These are phyloP conservation scores for Ustilago trichophora DNA, from an alignment of 1,284 basidiomycete genomes.

Conservation along the genomic window DNA sequence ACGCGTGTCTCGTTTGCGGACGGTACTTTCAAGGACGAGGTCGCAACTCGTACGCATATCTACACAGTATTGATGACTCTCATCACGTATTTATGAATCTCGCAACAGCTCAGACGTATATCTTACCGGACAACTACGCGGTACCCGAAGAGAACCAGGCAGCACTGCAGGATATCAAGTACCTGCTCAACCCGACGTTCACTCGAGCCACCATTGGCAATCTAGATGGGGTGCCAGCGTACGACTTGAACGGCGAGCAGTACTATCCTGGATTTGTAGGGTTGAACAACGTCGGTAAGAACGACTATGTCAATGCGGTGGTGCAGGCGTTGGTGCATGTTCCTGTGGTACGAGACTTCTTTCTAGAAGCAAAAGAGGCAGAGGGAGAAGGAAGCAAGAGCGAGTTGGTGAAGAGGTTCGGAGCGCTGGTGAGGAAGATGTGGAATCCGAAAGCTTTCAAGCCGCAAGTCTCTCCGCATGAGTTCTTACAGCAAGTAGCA, in stretches of 20 bases:
- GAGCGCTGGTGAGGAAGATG: slow-evolving; percentile 84
- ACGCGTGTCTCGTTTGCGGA: slow-evolving; percentile 96
- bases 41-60: slow-evolving; percentile 89
- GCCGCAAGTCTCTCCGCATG: slow-evolving; percentile 96
- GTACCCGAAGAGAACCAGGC: slow-evolving; percentile 80
- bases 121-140: slow-evolving; percentile 95
- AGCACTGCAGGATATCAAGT: slow-evolving; percentile 91
- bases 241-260: slow-evolving; percentile 80
- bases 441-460: slow-evolving; percentile 86
- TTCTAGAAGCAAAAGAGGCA: slow-evolving; percentile 30
- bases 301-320: slow-evolving; percentile 97
- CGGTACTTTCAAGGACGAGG: slow-evolving; percentile 99
- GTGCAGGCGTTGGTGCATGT: slow-evolving; percentile 93
- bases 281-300: slow-evolving; percentile 94
- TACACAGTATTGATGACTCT: slow-evolving; percentile 95
- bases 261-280: slow-evolving; percentile 95
- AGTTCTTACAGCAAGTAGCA: slow-evolving; percentile 95
- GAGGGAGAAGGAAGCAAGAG: slow-evolving; percentile 60
- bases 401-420: slow-evolving; percentile 82
- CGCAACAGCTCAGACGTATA: slow-evolving; percentile 91
- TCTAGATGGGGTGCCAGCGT: slow-evolving; percentile 69
- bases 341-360: slow-evolving; percentile 83
- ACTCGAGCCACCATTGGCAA: slow-evolving; percentile 70
- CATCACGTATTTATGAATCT: slow-evolving; percentile 98
- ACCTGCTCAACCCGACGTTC: slow-evolving; percentile 87